These are phyloP conservation scores for Dentipellis fragilis DNA, from an alignment of 768 basidiomycete genomes.

Conservation along the genomic window DNA sequence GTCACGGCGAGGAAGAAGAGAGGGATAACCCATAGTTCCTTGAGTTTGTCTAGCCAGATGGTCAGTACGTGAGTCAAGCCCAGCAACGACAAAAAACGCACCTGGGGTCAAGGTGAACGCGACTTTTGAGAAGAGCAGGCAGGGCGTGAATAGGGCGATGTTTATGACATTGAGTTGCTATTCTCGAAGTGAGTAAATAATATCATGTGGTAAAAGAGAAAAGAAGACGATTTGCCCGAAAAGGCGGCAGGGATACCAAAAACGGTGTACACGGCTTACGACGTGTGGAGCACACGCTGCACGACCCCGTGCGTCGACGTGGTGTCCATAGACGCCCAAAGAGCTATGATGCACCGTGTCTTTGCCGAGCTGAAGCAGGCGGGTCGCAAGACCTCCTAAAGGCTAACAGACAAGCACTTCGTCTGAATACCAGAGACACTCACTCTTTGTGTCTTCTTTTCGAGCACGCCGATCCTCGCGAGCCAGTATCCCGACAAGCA, in stretches of 20 bases:
- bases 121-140: conserved; percentile 88
- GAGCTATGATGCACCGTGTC: too few species aligned
- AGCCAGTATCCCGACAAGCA: conserved; percentile 80
- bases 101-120: conserved; percentile 79
- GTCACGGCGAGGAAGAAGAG: conserved; percentile 80
- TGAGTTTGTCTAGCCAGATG: conserved; percentile 47
- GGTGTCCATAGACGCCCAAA: neutral
- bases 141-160: conserved; percentile 82
- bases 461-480: conserved; percentile 69
- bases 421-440: conserved; percentile 8
- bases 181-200: neutral
- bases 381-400: too few species aligned
- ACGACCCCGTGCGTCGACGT: neutral
- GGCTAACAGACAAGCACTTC: too few species aligned
- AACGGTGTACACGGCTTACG: too few species aligned
- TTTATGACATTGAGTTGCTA: conserved; percentile 77
- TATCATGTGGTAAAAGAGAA: neutral
- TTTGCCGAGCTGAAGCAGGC: too few species aligned
- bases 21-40: conserved; percentile 78
- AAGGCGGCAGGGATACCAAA: too few species aligned
- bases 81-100: conserved; percentile 16
- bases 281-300: neutral
- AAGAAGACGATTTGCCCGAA: neutral
- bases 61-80: neutral
- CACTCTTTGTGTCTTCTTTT: conserved; percentile 85